Evolutionary conservation across 345 rosid species (phyloP), one percentile per base, ranked within the genome.

Genomic region (Raphanus sativus): DNA sequence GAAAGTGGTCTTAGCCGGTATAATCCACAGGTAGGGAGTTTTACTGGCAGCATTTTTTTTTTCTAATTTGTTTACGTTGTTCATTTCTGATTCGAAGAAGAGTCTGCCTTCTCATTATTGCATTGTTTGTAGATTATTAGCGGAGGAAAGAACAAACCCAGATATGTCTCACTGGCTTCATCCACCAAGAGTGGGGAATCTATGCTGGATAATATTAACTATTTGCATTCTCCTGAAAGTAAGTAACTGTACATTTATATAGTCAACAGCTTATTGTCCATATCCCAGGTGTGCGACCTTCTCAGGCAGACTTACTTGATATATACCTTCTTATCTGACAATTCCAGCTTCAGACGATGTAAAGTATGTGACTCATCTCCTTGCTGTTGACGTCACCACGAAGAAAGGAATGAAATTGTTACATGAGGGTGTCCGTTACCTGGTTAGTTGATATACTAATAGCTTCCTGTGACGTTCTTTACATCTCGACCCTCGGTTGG

Each of bases 301-400:
- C 62, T 78, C 11, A 65, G 48, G 65, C 36, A 11, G 26, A 33
- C 70, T 59, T 70, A 36, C 70, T 69, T 81, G 64, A 79, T 26
- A 38, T 54, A 55, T 79, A 65, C 70, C 61, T 50, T 56, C 59
- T 84, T 21, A 45, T 76, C 58, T 71, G 71, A 65, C 58, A 56
- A 78, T 81, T 80, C 21, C 89, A 95, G 99, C 96, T 70, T 45
- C 81, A 36, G 97, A 92, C 78, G 88, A 95, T 81, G 79, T 95
- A 86, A 95, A 95, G 87, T 88, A 94, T 29, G 98, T 95, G 66
- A 91, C 99, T 73, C 99, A 95, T 87, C 91, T 95, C 85, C 94
- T 95, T 62, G 88, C 85, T 81, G 90, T 89, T 84, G 98, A 92
- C 80, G 74, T 91, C 65, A 72, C 89, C 67, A 86, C 92, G 42